Conservation (phyloP, 495 filamentous ascomycete genomes). For the Peziza echinospora region DNA sequence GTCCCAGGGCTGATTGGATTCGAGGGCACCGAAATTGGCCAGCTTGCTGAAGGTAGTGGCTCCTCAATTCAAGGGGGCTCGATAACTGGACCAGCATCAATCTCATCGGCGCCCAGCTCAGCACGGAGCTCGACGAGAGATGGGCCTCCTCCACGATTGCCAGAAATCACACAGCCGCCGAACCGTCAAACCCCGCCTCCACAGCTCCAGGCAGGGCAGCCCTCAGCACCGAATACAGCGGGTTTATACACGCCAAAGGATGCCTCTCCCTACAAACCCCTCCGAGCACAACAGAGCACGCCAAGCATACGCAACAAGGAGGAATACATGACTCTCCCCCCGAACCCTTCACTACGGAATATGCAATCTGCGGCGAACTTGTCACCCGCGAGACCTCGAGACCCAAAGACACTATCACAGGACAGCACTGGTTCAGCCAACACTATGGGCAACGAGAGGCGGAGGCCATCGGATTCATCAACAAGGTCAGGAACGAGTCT, state of each 20-base stretch:
- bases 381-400: not conserved
- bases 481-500: constrained; percentile 12
- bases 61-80: no score
- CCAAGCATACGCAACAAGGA: not conserved
- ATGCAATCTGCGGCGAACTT: not conserved
- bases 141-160: not conserved
- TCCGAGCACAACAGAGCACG: not conserved
- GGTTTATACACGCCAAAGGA: no score
- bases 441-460: constrained; percentile 2
- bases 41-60: not conserved
- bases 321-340: not conserved
- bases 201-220: no score
- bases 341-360: not conserved
- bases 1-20: constrained; percentile 64
- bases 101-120: not conserved
- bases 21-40: constrained; percentile 39
- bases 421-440: not conserved
- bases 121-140: not conserved
- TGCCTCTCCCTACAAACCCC: no score
- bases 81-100: not conserved
- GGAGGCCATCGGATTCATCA: constrained; percentile 15
- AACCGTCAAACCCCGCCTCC: not conserved
- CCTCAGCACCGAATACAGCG: not conserved
- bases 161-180: not conserved
- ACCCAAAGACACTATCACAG: not conserved